Percentiles rank a stretch among this genome's conserved stretches.
phyloP scores from a whole-genome alignment of 1,139 yeast species.

The Wickerhamomyces sp. region DNA sequence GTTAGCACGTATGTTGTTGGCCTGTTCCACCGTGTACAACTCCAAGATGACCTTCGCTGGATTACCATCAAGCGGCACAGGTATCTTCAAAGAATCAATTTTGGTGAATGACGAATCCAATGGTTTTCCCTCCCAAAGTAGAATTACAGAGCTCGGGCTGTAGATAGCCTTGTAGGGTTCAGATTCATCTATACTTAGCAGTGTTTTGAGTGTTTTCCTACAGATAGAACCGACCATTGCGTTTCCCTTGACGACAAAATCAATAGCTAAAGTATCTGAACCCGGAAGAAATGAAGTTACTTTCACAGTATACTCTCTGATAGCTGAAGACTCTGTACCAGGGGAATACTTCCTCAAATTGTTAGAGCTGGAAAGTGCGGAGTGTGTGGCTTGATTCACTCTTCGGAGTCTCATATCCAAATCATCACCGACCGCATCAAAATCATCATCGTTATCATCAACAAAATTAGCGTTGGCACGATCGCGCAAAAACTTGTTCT shows the following conservation, averaged over 20 bases:
- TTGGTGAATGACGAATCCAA: constrained; percentile 21
- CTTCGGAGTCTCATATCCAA: too few species aligned
- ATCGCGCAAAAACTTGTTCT: constrained; percentile 1
- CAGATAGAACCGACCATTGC: constrained; percentile 17
- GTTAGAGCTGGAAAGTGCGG: too few species aligned
- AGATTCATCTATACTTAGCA: constrained; percentile 6
- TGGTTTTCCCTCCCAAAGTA: constrained; percentile 18
- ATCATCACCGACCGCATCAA: too few species aligned
- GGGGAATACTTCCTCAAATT: too few species aligned
- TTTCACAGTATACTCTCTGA: constrained; percentile 13
- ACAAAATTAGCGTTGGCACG: neutral
- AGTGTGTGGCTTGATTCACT: too few species aligned
- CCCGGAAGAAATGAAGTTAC: constrained; percentile 23
- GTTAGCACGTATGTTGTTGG: constrained; percentile 3
- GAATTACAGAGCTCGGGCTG: constrained; percentile 8
- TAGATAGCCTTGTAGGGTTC: constrained; percentile 6
- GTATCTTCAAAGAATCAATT: constrained; percentile 16
- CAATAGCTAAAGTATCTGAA: constrained; percentile 10
- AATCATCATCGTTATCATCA: constrained; percentile 3
- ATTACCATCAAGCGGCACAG: constrained; percentile 6
- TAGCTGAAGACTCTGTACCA: too few species aligned
- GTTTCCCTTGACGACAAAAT: constrained; percentile 16
- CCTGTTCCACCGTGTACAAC: constrained; percentile 18
- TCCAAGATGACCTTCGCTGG: constrained; percentile 13
- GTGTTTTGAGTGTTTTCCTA: constrained; percentile 12